Percentiles rank a stretch among this genome's conserved stretches.
These are phyloP conservation scores for Sugiyamaella boreocaroliniensis DNA, from an alignment of 805 yeast species.

Conservation along the genomic window DNA sequence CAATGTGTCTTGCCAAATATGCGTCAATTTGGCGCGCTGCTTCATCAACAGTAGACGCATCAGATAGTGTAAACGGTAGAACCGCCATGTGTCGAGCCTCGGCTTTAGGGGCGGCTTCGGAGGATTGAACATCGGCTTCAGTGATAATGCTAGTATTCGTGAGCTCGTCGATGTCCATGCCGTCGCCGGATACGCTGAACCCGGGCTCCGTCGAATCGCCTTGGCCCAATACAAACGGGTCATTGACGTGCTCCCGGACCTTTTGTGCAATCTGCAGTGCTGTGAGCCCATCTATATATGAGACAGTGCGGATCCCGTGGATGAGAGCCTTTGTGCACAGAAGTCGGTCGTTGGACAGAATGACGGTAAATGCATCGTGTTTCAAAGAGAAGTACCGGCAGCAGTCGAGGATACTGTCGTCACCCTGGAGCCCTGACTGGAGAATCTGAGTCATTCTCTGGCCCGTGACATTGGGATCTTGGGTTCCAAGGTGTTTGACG, in stretches of 20 bases:
- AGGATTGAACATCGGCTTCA: neutral
- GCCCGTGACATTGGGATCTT: conserved; percentile 48
- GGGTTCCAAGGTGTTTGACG: conserved; percentile 49
- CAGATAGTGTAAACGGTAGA: neutral
- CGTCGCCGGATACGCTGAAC: neutral
- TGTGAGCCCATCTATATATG: conserved; percentile 39
- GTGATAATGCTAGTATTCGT: too few relatives aligned
- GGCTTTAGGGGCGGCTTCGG: neutral
- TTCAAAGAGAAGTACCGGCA: conserved; percentile 53
- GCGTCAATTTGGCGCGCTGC: neutral
- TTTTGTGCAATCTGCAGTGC: conserved; percentile 41
- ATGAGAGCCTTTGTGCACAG: conserved; percentile 71
- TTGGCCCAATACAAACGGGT: conserved; percentile 9
- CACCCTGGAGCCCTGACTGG: conserved; percentile 45
- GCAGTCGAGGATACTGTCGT: conserved; percentile 83
- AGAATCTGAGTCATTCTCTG: conserved; percentile 54
- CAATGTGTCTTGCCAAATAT: conserved; percentile 1
- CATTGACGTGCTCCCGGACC: conserved; percentile 34
- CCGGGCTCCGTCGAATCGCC: neutral
- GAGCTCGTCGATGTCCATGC: neutral
- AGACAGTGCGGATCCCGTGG: conserved; percentile 52
- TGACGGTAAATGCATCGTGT: conserved; percentile 37
- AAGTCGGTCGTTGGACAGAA: conserved; percentile 79
- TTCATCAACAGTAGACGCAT: neutral
- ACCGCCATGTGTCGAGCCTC: neutral